Base-by-base conservation (phyloP, 352 stramenopile genomes). In the Stramenopiles sp. region DNA sequence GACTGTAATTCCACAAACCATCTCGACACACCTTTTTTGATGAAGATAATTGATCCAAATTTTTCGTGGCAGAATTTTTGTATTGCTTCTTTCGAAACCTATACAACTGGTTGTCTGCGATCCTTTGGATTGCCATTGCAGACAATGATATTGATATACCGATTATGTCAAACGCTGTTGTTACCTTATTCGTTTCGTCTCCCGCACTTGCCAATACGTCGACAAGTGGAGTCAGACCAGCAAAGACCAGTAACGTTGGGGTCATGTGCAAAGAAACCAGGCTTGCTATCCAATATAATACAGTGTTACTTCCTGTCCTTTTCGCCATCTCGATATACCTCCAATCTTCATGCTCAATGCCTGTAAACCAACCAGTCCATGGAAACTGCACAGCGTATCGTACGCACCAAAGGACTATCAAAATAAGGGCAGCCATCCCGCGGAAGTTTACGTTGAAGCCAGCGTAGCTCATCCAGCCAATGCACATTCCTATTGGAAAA, bases 1-100 rank as follows among this genome's bases (percentile, higher is more conserved):
- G 81, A 0, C 32, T 82, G 80, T 85, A 87, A 0, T 80, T 55
- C 84, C 84, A 87, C 7, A 87, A 80, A 27, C 84, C 84, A 0
- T 39, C 32, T 39, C 82, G 76, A 7, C 76, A n/a, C 30, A 30
- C 75, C 29, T 81, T 84, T 29, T 84, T 82, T 25, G 29, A 71
- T 22, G 55, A 71, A 71, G 22, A 22, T n/a, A n/a, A n/a, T n/a
- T n/a, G n/a, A n/a, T n/a, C n/a, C n/a, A n/a, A n/a, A n/a, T n/a
- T n/a, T n/a, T n/a, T n/a, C 22, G 55, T 71, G 55, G 55, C 75
- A 7, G 8, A 31, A 80, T 82, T 75, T 67, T 55, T 25, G 7
- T 32, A 71, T 80, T 81, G 27, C 27, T 80, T 1, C 27, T n/a
- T 30, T 14, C 82, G 67, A 33, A 33, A 85, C 0, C 75, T 0